Conservation (phyloP, 208 protist species). For the Entamoeba moshkovskii region DNA sequence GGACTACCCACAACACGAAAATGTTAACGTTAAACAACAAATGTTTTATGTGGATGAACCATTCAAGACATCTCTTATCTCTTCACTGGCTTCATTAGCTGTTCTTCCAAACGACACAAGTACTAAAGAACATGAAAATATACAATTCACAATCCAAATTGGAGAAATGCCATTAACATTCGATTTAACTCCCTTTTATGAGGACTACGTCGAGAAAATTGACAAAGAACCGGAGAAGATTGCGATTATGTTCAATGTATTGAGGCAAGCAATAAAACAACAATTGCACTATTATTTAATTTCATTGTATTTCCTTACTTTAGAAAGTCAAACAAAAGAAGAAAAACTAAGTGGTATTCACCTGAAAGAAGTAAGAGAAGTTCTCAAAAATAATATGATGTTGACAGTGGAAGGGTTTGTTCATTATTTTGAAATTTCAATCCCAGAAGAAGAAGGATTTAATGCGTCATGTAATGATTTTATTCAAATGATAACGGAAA, state of each 20-base stretch:
- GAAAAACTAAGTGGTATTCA: not conserved
- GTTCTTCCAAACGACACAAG: not conserved
- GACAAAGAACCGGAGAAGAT: not conserved
- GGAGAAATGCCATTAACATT: not conserved
- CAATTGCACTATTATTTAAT: not conserved
- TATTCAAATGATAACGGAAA: not conserved
- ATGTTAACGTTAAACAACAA: not conserved
- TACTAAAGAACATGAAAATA: not conserved
- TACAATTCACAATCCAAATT: not conserved
- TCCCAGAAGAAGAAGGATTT: not conserved
- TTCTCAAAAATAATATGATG: not conserved
- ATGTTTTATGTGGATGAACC: not conserved
- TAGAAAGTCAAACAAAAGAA: not conserved
- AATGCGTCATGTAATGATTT: not conserved
- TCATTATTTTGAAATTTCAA: not conserved
- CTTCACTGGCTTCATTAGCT: not conserved
- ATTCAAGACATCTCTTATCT: not conserved
- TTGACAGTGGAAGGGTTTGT: not conserved
- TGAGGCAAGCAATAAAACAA: not conserved
- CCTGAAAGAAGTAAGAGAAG: not conserved
- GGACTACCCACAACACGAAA: not conserved
- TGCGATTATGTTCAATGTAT: not conserved
- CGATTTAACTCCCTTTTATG: not conserved
- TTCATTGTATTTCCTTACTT: not conserved
- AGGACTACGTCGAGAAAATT: not conserved